Base-by-base conservation (phyloP, 2,329 filamentous ascomycete genomes). In the Arachnomyces sp. region DNA sequence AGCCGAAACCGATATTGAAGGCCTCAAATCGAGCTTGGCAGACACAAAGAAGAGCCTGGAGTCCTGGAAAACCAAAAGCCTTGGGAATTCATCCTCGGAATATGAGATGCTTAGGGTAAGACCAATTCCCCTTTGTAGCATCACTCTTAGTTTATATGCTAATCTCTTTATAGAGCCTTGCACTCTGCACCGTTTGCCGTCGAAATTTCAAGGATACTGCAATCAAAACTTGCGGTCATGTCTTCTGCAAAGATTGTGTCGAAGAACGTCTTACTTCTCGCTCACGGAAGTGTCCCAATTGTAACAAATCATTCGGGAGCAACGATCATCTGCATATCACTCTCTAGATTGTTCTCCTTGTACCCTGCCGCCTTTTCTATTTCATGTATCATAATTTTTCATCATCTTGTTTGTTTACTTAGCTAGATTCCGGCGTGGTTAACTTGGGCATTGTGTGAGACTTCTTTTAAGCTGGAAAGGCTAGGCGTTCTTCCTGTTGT, bases 271-370 rank as follows among this genome's bases (percentile, higher is more conserved):
- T 95, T 46, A 80, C 79, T 34, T 94, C 92, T 56, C 84, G 92
- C 28, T 89, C 90, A 67, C 78, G 92, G 51, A 96, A 96, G 63
- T 98, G 92, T 57, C 92, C 92, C 2, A 90, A 86, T 52, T 98
- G 93, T 71, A 87, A 84, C 54, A 85, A 84, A 64, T 80, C 86
- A 3, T 98, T 98, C 60, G 90, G 94, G 55, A 84, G 80, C 60
- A 84, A 84, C 63, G 92, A 98, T 60, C 80, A 87, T 46, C 93
- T 95, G 86, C 66, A 66, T 44, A 66, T 72, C 48, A 71, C 68
- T 37, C 61, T 72, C 37, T 67, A 55, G 62, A 50, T 36, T 41
- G 36, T 18, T 35, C 30, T 14, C 16, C 5, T 18, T 17, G 31
- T 14, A 34, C 36, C 31, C 30, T 38, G 14, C 37, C 36, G 40